A percentile compares a stretch with the other conserved stretches of the same genome.
Evolutionary conservation across 805 yeast genomes (phyloP).

Genomic region (Starmerella kuoi): DNA sequence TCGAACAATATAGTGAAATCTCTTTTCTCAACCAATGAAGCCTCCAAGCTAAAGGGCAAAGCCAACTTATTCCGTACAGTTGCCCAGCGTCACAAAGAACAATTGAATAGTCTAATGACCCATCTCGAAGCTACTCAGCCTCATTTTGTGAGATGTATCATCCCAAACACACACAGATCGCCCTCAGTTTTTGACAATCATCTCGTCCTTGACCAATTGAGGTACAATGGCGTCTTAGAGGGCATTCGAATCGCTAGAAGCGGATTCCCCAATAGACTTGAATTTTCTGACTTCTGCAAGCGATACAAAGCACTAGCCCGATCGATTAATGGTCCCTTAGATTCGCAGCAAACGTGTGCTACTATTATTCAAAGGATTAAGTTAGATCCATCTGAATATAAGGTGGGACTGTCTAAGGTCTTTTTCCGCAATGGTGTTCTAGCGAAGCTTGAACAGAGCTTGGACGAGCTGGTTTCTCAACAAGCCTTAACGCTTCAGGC

Average conservation of each 20-base stretch:
- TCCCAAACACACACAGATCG: constrained; percentile 70
- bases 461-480: constrained; percentile 50
- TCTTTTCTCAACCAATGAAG: constrained; percentile 33
- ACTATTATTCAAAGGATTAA: constrained; percentile 50
- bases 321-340: constrained; percentile 29
- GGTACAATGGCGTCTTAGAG: constrained; percentile 96
- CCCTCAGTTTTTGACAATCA: constrained; percentile 61
- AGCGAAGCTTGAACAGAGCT: constrained; percentile 62
- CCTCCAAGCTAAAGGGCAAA: constrained; percentile 18
- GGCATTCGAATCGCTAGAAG: constrained; percentile 95
- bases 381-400: constrained; percentile 47
- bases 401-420: constrained; percentile 59
- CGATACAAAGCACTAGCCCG: constrained; percentile 63
- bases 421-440: constrained; percentile 68
- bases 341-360: constrained; percentile 57
- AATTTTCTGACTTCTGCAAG: constrained; percentile 63
- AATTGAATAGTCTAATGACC: constrained; percentile 54
- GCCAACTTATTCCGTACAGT: constrained; percentile 52
- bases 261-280: constrained; percentile 88
- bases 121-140: constrained; percentile 77
- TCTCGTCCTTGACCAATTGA: constrained; percentile 72
- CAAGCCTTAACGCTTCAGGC: constrained; percentile 55
- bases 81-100: constrained; percentile 81
- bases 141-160: constrained; percentile 89
- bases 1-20: constrained; percentile 42